Evolutionary conservation across 768 basidiomycete genomes (phyloP), one percentile per base, ranked within the genome.

Genomic region (Asterophora parasitica): DNA sequence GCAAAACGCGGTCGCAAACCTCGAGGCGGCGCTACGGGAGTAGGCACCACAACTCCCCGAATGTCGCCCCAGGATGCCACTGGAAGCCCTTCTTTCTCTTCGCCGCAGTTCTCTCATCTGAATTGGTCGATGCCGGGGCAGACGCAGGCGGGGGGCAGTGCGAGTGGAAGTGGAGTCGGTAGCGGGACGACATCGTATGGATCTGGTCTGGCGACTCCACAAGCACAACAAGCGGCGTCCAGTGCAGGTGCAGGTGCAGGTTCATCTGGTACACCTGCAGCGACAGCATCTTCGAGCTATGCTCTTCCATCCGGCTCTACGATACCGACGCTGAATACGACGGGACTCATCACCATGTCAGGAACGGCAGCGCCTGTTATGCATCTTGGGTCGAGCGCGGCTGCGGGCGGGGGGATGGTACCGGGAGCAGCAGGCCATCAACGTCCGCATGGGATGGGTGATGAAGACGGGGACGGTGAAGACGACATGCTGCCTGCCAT

Each of bases 401-500:
- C 54, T 1, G 42, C 51, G 9, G 54, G 50, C 12, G 43, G 46
- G 2, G 48, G 38, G n/a, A 23, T 23, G 23, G 23, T 23, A 23
- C 9, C 44, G n/a, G 46, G 44, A 23, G 50, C 48, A 17, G 19
- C 49, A 16, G 41, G 49, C 0, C 44, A 31, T 26, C 17, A 36
- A 15, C 49, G 57, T 27, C 56, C 47, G 3, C 46, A 51, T 30
- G 62, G 59, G 20, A 46, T 48, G 46, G 76, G 46, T n/a, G 54
- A 78, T 19, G 78, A 78, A 20, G 78, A 85, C n/a, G 86, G 67
- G 0, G 88, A 84, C 48, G 86, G 77, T 8, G 88, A 90, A 42
- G 88, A 91, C 49, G 87, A 91, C 54, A 61, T 88, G 35, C 61
- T 89, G 28, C 86, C 87, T 36, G 86, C 85, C 7, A 90, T 91